Conservation (phyloP, 805 yeast species). For the Starmerella bombi region DNA sequence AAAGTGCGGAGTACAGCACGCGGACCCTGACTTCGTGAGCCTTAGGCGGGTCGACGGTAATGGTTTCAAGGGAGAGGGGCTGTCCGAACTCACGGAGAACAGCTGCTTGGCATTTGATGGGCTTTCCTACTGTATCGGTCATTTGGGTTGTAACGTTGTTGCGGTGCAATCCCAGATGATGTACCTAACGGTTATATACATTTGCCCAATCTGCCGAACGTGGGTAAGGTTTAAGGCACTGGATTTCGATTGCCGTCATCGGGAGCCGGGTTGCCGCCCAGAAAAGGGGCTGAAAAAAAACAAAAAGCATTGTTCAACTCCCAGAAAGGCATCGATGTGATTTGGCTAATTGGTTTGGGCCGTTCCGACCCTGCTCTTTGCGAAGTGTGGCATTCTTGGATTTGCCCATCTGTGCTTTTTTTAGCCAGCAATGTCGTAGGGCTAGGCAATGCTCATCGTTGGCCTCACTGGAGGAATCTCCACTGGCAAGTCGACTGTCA, state of each 20-base stretch:
- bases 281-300: no score
- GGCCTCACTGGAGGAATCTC: constrained; percentile 99
- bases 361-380: neutral
- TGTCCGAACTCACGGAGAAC: constrained; percentile 94
- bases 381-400: no score
- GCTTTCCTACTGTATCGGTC: constrained; percentile 6
- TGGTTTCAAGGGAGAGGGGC: constrained; percentile 60
- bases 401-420: no score
- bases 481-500: constrained; percentile 90
- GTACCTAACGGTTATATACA: no score
- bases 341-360: neutral
- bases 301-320: no score
- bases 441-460: constrained; percentile 53
- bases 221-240: no score
- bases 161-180: no score
- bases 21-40: constrained; percentile 96
- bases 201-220: no score
- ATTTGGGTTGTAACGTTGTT: neutral
- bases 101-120: constrained; percentile 86
- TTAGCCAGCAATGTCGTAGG: no score
- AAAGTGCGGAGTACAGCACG: constrained; percentile 78
- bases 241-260: no score
- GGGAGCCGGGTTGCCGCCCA: no score
- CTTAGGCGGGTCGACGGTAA: constrained; percentile 85
- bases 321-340: no score